Evolutionary conservation across 1,139 yeast genomes (phyloP).

Genomic region (Magnusiomyces suaveolens): DNA sequence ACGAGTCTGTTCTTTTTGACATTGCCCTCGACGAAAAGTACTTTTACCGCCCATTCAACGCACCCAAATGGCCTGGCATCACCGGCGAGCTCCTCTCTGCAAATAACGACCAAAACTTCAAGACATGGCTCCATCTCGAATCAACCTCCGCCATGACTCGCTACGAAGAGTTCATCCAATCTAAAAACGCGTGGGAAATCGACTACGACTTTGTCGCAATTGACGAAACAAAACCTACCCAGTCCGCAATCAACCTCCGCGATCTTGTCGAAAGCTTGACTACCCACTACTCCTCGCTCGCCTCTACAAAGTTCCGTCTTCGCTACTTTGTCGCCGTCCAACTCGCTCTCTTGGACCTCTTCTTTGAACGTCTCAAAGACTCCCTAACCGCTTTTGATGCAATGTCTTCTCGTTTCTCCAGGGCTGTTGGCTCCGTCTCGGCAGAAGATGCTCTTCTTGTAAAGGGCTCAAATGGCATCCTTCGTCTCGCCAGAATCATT

Average conservation of each 20-base stretch:
- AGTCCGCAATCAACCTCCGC: slow-evolving; percentile 52
- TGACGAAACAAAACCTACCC: slow-evolving; percentile 54
- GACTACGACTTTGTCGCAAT: slow-evolving; percentile 50
- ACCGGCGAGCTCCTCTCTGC: slow-evolving; percentile 45
- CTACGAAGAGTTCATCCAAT: slow-evolving; percentile 46
- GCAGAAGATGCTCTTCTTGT: slow-evolving; percentile 32
- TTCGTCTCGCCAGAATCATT: slow-evolving; percentile 47
- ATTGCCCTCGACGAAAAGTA: slow-evolving; percentile 44
- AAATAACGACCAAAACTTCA: slow-evolving; percentile 32
- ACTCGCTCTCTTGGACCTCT: slow-evolving; percentile 50
- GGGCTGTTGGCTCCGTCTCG: slow-evolving; percentile 34
- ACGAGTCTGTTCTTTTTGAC: slow-evolving; percentile 53
- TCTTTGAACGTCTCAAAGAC: slow-evolving; percentile 43
- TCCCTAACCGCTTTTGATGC: slow-evolving; percentile 43
- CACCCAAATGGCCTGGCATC: slow-evolving; percentile 46
- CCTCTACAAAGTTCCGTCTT: slow-evolving; percentile 54
- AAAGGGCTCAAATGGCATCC: slow-evolving; percentile 42
- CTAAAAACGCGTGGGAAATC: slow-evolving; percentile 47
- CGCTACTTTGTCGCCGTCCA: slow-evolving; percentile 64
- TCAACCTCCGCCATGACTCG: slow-evolving; percentile 34
- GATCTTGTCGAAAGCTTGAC: slow-evolving; percentile 61
- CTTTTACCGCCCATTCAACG: slow-evolving; percentile 43
- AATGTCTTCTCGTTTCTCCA: slow-evolving; percentile 33
- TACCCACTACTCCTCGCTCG: slow-evolving; percentile 47
- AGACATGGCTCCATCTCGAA: slow-evolving; percentile 64